Conservation (phyloP, 148 eudicot species). For the Vaccinium myrtillus region DNA sequence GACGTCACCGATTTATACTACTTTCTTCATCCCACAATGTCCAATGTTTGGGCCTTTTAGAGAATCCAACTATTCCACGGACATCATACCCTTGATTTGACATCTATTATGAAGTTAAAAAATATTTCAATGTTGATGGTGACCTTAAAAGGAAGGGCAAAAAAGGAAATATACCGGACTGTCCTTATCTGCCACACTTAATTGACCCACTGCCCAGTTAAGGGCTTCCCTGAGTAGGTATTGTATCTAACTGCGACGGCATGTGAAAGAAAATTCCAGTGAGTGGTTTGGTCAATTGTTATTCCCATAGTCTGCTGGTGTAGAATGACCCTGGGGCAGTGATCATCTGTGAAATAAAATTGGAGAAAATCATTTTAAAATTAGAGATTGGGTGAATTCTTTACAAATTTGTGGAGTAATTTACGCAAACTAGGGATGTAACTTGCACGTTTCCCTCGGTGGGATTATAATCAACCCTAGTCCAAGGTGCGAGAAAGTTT, state of each 20-base stretch:
- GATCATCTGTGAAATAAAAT: background rate
- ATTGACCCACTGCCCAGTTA: background rate
- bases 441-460: background rate
- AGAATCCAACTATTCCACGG: too few species aligned
- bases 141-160: too few species aligned
- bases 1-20: background rate
- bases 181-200: background rate
- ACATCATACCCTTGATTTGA: too few species aligned
- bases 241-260: background rate
- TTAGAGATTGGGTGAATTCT: background rate
- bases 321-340: background rate
- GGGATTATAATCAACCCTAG: background rate
- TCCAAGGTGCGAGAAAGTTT: too few species aligned
- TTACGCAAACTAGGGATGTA: background rate
- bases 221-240: background rate
- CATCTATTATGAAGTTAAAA: too few species aligned
- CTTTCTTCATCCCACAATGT: too few species aligned
- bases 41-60: too few species aligned
- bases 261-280: background rate
- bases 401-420: background rate
- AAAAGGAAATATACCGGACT: background rate
- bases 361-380: too few species aligned
- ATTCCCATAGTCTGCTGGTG: background rate
- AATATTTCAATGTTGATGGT: too few species aligned
- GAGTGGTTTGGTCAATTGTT: background rate